Percentiles rank a stretch among this genome's conserved stretches.
Evolutionary conservation across 768 basidiomycete species (phyloP).

Genomic region (Termitomyces sp.): DNA sequence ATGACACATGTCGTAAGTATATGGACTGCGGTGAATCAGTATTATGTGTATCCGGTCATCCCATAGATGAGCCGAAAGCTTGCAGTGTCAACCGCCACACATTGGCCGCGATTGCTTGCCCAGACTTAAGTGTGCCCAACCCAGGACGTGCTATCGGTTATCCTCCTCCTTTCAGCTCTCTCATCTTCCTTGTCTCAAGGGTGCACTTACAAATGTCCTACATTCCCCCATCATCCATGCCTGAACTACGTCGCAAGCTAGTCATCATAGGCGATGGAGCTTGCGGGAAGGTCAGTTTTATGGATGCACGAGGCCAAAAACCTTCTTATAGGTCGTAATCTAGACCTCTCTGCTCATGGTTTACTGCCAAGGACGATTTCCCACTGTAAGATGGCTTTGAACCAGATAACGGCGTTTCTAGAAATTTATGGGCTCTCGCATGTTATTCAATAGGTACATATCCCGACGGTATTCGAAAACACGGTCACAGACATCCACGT

Average conservation of each 20-base stretch:
- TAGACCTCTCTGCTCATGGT: constrained; percentile 8
- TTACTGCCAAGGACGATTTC: constrained; percentile 6
- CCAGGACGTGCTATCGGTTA: background rate
- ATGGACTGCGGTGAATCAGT: background rate
- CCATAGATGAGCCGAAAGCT: background rate
- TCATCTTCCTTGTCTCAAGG: background rate
- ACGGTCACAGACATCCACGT: constrained; percentile 98
- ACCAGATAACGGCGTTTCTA: background rate
- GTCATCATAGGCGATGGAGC: constrained; percentile 99
- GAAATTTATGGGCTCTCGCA: background rate
- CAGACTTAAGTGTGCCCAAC: background rate
- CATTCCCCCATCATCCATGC: constrained; percentile 46
- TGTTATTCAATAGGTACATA: constrained; percentile 69
- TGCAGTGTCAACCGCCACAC: constrained; percentile 1
- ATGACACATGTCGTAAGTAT: background rate
- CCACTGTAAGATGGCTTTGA: background rate
- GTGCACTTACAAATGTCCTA: background rate
- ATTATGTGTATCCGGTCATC: background rate
- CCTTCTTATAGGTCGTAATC: background rate
- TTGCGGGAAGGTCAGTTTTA: constrained; percentile 73
- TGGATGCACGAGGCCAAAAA: background rate
- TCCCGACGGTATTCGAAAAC: constrained; percentile 99
- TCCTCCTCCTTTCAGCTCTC: background rate
- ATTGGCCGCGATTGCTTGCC: background rate
- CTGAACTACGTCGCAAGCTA: constrained; percentile 96